Evolutionary conservation across 371 early-diverging fungal genomes (phyloP), one percentile per base, ranked within the genome.

Genomic region (Haplosporangium sp.): DNA sequence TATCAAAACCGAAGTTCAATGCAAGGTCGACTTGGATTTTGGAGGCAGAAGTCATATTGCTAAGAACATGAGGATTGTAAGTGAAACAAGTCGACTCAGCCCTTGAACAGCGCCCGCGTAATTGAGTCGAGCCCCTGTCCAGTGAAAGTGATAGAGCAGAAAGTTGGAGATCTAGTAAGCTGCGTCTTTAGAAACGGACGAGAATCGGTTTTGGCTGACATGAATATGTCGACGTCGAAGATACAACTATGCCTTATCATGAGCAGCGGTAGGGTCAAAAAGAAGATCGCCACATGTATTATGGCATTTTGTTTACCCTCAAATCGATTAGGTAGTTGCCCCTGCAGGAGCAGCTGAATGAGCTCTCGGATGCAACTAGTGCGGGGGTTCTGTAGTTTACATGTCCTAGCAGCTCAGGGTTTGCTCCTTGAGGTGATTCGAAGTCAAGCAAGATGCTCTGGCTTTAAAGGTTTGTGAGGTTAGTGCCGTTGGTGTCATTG

Each of bases 61-160:
- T 12, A 59, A 10, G 36, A 66, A 62, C 13, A 75, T 21, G 37
- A 75, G 14, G 18, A 65, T 21, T 12, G 70, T 69, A 40, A 75
- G 20, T 9, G 66, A 45, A 0, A 69, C 23, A 9, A 75, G 23
- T 14, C 70, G 65, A 20, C 69, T 69, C 42, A 69, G 12, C 5
- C 75, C 75, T 12, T 58, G 62, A 14, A 69, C 40, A 5, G 66
- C 45, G 6, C 50, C 53, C n/a, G 69, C 5, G n/a, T 42, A 42
- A 16, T 66, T 54, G 18, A 75, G 20, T 18, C 66, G 55, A 3
- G 50, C 48, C n/a, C 23, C 57, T 6, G 75, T 12, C 75, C 69
- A 75, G 6, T 55, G 55, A 59, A 75, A 75, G 12, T 20, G 42
- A 41, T 65, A 75, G 18, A 59, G 21, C 46, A 75, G 18, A 38